These are phyloP conservation scores for Epichloe uncinata DNA, from an alignment of 2,329 filamentous ascomycete genomes.

Conservation along the genomic window DNA sequence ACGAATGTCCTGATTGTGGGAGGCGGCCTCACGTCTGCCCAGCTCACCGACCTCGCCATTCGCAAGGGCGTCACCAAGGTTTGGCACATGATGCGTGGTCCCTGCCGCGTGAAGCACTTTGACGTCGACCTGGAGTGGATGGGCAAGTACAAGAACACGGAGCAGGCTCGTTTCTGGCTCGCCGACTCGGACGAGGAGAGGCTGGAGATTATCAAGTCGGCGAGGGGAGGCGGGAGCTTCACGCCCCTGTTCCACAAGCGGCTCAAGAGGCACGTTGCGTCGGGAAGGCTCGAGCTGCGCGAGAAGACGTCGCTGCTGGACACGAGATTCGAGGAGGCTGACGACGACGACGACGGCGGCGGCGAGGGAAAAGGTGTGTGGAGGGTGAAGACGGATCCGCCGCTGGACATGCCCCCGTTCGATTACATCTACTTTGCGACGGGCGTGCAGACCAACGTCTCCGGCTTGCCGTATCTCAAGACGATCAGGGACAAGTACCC, in stretches of 20 bases:
- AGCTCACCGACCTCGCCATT: conserved; percentile 55
- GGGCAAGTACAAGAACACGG: conserved; percentile 66
- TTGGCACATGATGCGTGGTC: conserved; percentile 54
- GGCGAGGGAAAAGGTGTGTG: conserved; percentile 15
- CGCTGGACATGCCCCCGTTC: conserved; percentile 39
- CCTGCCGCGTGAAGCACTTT: conserved; percentile 55
- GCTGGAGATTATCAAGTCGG: conserved; percentile 48
- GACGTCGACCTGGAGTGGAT: conserved; percentile 69
- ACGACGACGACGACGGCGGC: conserved; percentile 10
- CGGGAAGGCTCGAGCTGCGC: conserved; percentile 39
- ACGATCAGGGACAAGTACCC: conserved; percentile 46
- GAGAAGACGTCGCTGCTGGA: conserved; percentile 42
- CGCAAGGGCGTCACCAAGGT: conserved; percentile 52
- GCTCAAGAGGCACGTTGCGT: conserved; percentile 45
- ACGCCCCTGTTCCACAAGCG: conserved; percentile 55
- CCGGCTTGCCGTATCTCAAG: conserved; percentile 45
- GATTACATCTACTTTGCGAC: conserved; percentile 69
- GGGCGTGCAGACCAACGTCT: conserved; percentile 52
- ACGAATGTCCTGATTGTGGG: conserved; percentile 60
- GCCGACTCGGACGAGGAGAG: conserved; percentile 59
- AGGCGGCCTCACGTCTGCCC: conserved; percentile 64
- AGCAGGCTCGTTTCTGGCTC: conserved; percentile 65
- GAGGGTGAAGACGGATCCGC: conserved; percentile 37
- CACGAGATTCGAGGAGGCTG: conserved; percentile 33
- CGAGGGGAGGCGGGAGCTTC: conserved; percentile 64